These are phyloP conservation scores for Candida albicans DNA, from an alignment of 1,139 yeast genomes.

Conservation along the genomic window DNA sequence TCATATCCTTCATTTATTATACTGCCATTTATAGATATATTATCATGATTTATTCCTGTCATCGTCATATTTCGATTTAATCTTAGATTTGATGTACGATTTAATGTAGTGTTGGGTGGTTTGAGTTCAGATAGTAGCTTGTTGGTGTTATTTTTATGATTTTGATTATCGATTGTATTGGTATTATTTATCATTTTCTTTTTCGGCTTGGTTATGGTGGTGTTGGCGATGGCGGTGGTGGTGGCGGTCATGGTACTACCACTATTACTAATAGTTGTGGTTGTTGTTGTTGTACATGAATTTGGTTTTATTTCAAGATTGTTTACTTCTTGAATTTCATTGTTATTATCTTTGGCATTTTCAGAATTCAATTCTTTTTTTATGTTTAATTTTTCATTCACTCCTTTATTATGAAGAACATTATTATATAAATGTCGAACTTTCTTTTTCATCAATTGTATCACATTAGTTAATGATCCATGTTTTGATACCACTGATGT, in stretches of 20 bases:
- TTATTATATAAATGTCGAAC: constrained; percentile 1
- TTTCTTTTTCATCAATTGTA: constrained; percentile 2
- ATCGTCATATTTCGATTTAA: background rate
- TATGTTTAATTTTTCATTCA: background rate
- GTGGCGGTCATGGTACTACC: background rate
- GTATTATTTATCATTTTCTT: background rate
- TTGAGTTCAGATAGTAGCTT: background rate
- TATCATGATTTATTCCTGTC: background rate
- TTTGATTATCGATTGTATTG: background rate
- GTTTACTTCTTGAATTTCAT: background rate
- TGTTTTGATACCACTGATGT: background rate
- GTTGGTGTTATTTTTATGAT: too few relatives aligned
- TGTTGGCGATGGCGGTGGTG: constrained; percentile 3
- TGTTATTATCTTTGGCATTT: background rate
- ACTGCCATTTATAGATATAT: background rate
- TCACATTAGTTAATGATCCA: background rate
- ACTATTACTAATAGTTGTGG: too few relatives aligned
- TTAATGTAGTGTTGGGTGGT: too few relatives aligned
- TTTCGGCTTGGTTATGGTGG: too few relatives aligned
- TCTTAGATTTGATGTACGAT: background rate
- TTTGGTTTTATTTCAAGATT: too few relatives aligned
- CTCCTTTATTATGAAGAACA: background rate
- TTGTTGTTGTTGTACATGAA: too few relatives aligned
- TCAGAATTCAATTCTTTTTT: background rate
- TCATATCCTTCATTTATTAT: constrained; percentile 6